Evolutionary conservation across 2,329 filamentous ascomycete species (phyloP).

Genomic region (Aspergillus pseudoglaucus): DNA sequence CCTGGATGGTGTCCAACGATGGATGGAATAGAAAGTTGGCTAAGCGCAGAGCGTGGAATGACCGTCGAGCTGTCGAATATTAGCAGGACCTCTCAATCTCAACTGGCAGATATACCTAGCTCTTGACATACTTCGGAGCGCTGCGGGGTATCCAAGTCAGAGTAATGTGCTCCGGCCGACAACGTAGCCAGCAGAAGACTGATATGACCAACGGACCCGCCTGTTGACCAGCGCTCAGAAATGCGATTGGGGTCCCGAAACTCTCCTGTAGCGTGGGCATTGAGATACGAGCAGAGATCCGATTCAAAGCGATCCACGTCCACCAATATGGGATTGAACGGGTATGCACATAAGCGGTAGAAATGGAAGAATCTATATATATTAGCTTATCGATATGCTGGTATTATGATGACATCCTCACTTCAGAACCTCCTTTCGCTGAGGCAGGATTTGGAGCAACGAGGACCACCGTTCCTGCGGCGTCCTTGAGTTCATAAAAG

Average conservation of each 20-base stretch:
- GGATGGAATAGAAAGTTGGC: constrained; percentile 54
- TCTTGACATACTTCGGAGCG: constrained; percentile 20
- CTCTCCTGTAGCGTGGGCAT: constrained; percentile 18
- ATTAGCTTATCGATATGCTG: not conserved
- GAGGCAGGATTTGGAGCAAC: constrained; percentile 18
- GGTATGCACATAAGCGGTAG: constrained; percentile 22
- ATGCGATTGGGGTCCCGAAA: constrained; percentile 13
- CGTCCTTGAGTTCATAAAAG: constrained; percentile 23
- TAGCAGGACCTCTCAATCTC: not conserved
- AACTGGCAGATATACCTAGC: constrained; percentile 15
- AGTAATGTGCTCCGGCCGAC: constrained; percentile 26
- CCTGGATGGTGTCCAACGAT: constrained; percentile 50
- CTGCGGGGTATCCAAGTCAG: constrained; percentile 20
- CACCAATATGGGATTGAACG: constrained; percentile 25
- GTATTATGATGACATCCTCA: constrained; percentile 2
- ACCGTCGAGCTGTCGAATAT: constrained; percentile 2
- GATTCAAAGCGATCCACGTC: constrained; percentile 26
- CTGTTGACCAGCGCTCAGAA: constrained; percentile 17
- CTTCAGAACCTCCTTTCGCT: constrained; percentile 21
- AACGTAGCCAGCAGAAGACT: constrained; percentile 24
- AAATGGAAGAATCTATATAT: constrained; percentile 24
- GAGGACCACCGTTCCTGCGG: constrained; percentile 20
- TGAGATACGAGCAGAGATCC: constrained; percentile 24
- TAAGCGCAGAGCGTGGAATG: constrained; percentile 48
- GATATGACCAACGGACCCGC: constrained; percentile 21